These are phyloP conservation scores for Citrullus mucosospermus DNA, from an alignment of 306 rosid genomes.

Conservation along the genomic window DNA sequence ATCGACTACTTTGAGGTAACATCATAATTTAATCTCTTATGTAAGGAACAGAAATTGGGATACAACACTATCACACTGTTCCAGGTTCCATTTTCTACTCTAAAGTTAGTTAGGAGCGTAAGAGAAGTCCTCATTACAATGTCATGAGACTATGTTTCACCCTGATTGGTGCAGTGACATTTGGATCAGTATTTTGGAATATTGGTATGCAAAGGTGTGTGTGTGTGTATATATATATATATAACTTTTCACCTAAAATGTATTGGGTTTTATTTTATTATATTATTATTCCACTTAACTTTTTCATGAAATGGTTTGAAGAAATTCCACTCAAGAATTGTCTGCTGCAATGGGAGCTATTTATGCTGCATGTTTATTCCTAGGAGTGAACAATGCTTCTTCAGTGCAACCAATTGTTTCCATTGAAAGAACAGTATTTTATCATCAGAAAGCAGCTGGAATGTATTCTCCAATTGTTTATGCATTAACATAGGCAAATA, in stretches of 20 bases:
- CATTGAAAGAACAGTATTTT: conserved; percentile 82
- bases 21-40: not conserved
- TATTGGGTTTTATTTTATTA: too few relatives aligned
- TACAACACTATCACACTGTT: too few relatives aligned
- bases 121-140: conserved; percentile 73
- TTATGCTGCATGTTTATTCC: conserved; percentile 60
- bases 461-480: conserved; percentile 79
- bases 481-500: conserved; percentile 58
- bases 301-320: not conserved
- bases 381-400: conserved; percentile 73
- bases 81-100: too few relatives aligned
- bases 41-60: too few relatives aligned
- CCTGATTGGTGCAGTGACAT: conserved; percentile 47
- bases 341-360: conserved; percentile 75
- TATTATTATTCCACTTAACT: too few relatives aligned
- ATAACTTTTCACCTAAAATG: too few relatives aligned
- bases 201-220: conserved; percentile 45
- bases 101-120: too few relatives aligned
- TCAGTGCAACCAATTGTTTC: conserved; percentile 89
- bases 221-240: not conserved
- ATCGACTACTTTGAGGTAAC: conserved; percentile 67
- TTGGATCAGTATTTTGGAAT: conserved; percentile 61
- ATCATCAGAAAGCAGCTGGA: conserved; percentile 81
- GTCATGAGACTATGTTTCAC: conserved; percentile 65
- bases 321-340: conserved; percentile 50